Percentiles rank a stretch among this genome's conserved stretches.
Evolutionary conservation across 1,284 basidiomycete species (phyloP).

Genomic region (Trichosporon inkin): DNA sequence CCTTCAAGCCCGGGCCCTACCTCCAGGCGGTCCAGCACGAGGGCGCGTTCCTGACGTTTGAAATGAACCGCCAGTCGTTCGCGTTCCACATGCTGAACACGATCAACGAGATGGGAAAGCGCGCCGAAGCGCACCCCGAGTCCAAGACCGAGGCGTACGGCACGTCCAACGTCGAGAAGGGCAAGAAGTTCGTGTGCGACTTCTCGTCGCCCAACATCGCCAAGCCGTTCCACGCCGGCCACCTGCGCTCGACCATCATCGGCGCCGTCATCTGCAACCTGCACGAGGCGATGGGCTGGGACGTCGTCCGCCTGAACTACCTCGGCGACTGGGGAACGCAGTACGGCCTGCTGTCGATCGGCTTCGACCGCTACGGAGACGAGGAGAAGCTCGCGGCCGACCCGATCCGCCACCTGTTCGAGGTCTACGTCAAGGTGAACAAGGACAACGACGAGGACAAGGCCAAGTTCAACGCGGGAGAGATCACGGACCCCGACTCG

Average conservation of each 20-base stretch:
- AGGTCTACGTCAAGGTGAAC: conserved; percentile 92
- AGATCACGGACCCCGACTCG: conserved; percentile 34
- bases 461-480: conserved; percentile 50
- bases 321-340: conserved; percentile 92
- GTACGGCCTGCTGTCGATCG: conserved; percentile 81
- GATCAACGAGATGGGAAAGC: conserved; percentile 65
- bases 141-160: conserved; percentile 62
- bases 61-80: conserved; percentile 63
- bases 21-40: conserved; percentile 59
- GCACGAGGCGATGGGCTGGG: conserved; percentile 90
- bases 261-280: conserved; percentile 89
- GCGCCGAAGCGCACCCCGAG: conserved; percentile 33
- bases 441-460: conserved; percentile 62
- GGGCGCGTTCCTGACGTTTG: conserved; percentile 79
- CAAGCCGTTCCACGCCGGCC: conserved; percentile 97
- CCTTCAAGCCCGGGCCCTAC: conserved; percentile 54
- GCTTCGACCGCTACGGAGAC: conserved; percentile 87
- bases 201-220: conserved; percentile 98
- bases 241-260: conserved; percentile 94
- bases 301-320: conserved; percentile 88
- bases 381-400: conserved; percentile 78
- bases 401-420: conserved; percentile 90
- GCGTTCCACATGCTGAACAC: conserved; percentile 73
- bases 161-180: conserved; percentile 66
- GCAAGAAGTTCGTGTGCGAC: conserved; percentile 62